phyloP scores from a whole-genome alignment of 2,329 filamentous ascomycete species.

The Sclerotinia nivalis region DNA sequence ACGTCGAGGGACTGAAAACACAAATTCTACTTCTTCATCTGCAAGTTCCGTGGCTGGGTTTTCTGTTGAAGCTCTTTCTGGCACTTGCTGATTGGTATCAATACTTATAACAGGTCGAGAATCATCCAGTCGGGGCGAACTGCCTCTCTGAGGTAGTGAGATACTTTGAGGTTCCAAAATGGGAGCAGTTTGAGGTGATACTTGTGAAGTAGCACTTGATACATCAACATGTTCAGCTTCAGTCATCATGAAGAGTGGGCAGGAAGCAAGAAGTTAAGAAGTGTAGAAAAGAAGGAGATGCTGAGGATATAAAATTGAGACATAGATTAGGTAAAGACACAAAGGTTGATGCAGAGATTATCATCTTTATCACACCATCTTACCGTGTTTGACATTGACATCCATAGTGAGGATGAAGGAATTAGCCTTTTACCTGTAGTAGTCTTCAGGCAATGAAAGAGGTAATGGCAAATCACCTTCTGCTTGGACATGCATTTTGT shows the following conservation, averaged over 20 bases:
- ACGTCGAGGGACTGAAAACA: conserved; percentile 47
- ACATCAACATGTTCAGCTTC: neutral
- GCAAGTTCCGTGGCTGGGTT: conserved; percentile 30
- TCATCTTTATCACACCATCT: conserved; percentile 9
- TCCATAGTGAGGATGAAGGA: conserved; percentile 2
- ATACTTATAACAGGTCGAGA: neutral
- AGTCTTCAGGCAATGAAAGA: neutral
- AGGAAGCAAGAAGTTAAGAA: neutral
- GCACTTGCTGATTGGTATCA: neutral
- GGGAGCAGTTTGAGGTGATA: neutral
- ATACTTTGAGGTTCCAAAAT: neutral
- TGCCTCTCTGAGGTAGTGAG: neutral
- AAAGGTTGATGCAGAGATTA: neutral
- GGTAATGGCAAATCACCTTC: neutral
- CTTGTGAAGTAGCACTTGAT: neutral
- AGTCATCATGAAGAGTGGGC: neutral
- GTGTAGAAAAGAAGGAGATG: conserved; percentile 12
- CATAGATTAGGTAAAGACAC: conserved; percentile 12
- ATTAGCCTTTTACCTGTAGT: neutral
- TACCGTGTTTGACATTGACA: conserved; percentile 2
- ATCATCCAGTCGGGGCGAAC: neutral
- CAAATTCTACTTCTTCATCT: conserved; percentile 49
- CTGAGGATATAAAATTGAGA: conserved; percentile 8
- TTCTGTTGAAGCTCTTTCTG: neutral
- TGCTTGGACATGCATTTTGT: neutral